phyloP scores from a whole-genome alignment of 352 stramenopile genomes.

The Aphanomyces stellatus region DNA sequence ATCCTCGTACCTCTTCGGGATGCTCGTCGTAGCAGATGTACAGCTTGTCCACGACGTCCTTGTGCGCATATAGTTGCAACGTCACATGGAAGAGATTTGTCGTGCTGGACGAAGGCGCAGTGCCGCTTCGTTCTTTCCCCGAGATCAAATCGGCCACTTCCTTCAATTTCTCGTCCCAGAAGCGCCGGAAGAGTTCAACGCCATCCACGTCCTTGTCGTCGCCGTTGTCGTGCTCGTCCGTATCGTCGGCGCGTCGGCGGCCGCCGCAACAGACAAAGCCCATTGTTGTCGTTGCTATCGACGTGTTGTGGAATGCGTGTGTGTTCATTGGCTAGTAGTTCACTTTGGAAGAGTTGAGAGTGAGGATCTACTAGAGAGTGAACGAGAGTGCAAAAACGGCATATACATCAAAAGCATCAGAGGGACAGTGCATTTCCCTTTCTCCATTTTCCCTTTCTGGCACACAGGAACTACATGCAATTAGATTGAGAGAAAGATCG shows the following conservation, averaged over 20 bases:
- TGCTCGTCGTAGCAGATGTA: slow-evolving; percentile 60
- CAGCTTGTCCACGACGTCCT: slow-evolving; percentile 69
- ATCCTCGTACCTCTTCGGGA: slow-evolving; percentile 29
- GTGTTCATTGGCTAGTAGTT: not conserved
- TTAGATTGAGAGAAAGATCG: too few relatives aligned
- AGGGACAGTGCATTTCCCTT: too few relatives aligned
- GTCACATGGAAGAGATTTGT: slow-evolving; percentile 61
- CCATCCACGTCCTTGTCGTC: not conserved
- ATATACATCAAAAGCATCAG: too few relatives aligned
- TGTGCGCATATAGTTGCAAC: slow-evolving; percentile 71
- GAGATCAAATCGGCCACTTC: slow-evolving; percentile 13
- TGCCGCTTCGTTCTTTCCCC: not conserved
- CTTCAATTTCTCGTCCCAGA: slow-evolving; percentile 69
- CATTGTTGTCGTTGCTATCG: not conserved
- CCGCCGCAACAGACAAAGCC: not conserved
- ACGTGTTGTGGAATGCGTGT: too few relatives aligned
- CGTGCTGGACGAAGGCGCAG: not conserved
- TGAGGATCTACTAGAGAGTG: too few relatives aligned
- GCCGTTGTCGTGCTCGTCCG: not conserved
- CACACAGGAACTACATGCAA: too few relatives aligned
- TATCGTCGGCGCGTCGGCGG: not conserved
- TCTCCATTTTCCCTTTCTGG: too few relatives aligned
- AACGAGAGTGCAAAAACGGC: too few relatives aligned
- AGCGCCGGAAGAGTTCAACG: slow-evolving; percentile 56
- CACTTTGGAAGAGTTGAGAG: too few relatives aligned